Evolutionary conservation across 495 filamentous ascomycete genomes (phyloP), one percentile per base, ranked within the genome.

Genomic region (Annulohypoxylon moriforme): DNA sequence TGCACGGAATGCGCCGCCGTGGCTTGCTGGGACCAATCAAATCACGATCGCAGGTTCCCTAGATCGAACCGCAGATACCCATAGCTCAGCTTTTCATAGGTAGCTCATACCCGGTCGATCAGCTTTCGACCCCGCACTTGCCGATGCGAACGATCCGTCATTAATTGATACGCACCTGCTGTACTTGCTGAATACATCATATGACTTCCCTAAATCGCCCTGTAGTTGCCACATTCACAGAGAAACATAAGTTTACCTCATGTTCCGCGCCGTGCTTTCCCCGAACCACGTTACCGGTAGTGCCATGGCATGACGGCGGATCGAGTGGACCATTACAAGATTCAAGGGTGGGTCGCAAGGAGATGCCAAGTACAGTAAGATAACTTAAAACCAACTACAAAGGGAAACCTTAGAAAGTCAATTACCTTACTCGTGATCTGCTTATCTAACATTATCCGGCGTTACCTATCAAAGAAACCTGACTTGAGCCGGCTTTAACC

Each of bases 401-500:
- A 70, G 34, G 55, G 58, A 57, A 64, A 34, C 42, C 49, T 49
- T 0, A 49, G 13, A 24, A 49, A 49, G 33, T 53, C 53, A 56
- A 72, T 66, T 52, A 14, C 62, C 52, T 67, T 58, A 29, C 70
- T 55, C 61, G 65, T 69, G 70, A 73, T 73, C 49, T 50, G 60
- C 40, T 72, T 67, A 68, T 42, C 34, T 68, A 68, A 72, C 69
- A 29, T 22, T 22, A 9, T 22, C 8, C 3, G 9, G 9, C 52
- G 34, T 34, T 55, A 53, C n/a, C 50, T 55, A 55, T 34, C 33
- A 58, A 58, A 69, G 64, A 69, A 61, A 34, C 47, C 47, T 22
- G 7, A 24, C 27, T 27, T 25, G 11, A 66, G 61, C 46, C 13
- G 36, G 13, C n/a, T 40, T 40, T 40, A 40, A 40, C 36, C 65